A percentile compares a stretch with the other conserved stretches of the same genome.
These are phyloP conservation scores for Purshia tridentata DNA, from an alignment of 306 rosid genomes.

Conservation along the genomic window DNA sequence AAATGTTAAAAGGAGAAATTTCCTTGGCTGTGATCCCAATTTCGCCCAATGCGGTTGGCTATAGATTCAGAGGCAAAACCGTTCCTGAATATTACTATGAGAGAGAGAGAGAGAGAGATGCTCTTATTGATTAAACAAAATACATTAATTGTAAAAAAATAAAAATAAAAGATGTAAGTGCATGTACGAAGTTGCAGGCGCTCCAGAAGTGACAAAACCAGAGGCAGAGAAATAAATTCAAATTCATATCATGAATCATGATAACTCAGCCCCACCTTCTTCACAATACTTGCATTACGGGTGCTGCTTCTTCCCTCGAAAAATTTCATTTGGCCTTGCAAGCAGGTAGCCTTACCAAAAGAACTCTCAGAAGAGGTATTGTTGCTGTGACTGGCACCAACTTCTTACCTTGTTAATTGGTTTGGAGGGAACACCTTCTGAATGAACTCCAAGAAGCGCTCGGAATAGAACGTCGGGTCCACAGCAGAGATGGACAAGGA, in stretches of 20 bases:
- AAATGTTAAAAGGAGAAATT: background rate
- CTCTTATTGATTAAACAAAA: background rate
- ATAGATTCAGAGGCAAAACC: no score
- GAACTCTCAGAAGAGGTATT: background rate
- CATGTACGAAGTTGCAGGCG: background rate
- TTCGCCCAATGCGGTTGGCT: background rate
- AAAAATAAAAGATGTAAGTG: background rate
- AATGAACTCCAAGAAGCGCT: constrained; percentile 83
- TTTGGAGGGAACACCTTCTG: constrained; percentile 78
- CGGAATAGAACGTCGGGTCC: constrained; percentile 90
- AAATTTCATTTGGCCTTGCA: constrained; percentile 16
- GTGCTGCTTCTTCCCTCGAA: background rate
- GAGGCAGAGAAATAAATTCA: constrained; percentile 11
- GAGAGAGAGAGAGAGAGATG: background rate
- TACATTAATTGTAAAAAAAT: background rate
- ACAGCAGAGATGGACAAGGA: constrained; percentile 89
- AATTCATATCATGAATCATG: constrained; percentile 3
- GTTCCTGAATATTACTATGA: no score
- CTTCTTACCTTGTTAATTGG: constrained; percentile 36
- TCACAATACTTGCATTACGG: constrained; percentile 17
- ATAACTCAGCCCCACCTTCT: constrained; percentile 12
- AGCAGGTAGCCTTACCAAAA: constrained; percentile 16
- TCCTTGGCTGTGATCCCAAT: background rate
- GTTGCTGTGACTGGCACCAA: constrained; percentile 10
- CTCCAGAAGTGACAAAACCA: constrained; percentile 1